Base-by-base conservation (phyloP, 331 rosid species). In the Rosa hybrid region DNA sequence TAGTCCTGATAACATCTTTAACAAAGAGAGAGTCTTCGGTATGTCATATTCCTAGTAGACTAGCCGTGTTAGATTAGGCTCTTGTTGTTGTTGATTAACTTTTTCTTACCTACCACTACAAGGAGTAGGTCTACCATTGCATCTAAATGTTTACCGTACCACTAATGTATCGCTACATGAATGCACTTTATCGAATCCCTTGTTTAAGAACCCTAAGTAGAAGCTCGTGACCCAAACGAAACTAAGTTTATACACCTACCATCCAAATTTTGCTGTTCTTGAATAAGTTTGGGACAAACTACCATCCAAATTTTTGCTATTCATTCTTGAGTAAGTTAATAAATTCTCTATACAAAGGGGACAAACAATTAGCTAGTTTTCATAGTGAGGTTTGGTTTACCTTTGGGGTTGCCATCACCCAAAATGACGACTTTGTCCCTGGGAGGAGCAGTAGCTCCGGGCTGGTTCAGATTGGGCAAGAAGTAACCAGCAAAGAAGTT, bases 371-470 rank as follows among this genome's bases (percentile, higher is more conserved):
- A 5, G 39, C 41, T 25, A 12, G 14, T 12, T 62, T 23, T 30
- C 2, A 1, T 0, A 13, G 20, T 21, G 7, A 30, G 11, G 46
- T 12, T 62, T 7, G 30, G 48, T 54, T 27, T 63, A 87, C 94
- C 94, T 71, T 91, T 84, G 63, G 84, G 80, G 62, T 78, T 92
- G 51, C 94, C 91, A 84, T 92, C 92, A 2, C 92, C 92, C 42
- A 87, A 60, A 65, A 88, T 88, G 57, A 87, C 59, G 20, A 86
- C 86, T 71, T 56, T 83, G 68, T 91, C 89, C 74, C 88, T 82
- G 5, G 97, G 92, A 16, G 91, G 82, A 14, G 79, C 57, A 4
- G 57, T 75, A 34, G 81, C 84, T 39, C 72, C 82, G 10, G 86
- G 77, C 63, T 87, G 91, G 39, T 81, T 56, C 65, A 80, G 46